Percentiles rank a stretch among this genome's conserved stretches.
These are phyloP conservation scores for Karstenula rhodostoma DNA, from an alignment of 2,329 filamentous ascomycete species.

Conservation along the genomic window DNA sequence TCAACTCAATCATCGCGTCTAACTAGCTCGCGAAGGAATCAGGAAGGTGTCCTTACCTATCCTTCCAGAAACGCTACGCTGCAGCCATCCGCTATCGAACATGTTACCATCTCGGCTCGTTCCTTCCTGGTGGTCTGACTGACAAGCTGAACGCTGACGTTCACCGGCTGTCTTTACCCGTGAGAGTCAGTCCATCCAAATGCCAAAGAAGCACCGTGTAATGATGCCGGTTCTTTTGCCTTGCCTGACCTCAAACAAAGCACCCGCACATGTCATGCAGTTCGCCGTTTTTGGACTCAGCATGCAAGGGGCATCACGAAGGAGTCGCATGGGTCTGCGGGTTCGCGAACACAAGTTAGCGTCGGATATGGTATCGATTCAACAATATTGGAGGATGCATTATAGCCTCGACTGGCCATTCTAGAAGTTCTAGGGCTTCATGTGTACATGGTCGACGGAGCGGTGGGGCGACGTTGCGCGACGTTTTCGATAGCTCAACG, in stretches of 20 bases:
- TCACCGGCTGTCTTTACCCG: background rate
- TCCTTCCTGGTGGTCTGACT: background rate
- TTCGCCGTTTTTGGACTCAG: background rate
- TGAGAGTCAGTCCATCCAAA: background rate
- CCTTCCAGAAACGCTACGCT: background rate
- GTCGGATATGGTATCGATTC: background rate
- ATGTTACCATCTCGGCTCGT: background rate
- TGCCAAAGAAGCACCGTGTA: background rate
- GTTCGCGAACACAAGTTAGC: conserved; percentile 7
- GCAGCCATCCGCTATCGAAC: background rate
- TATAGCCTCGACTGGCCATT: background rate
- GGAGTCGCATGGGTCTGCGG: conserved; percentile 3
- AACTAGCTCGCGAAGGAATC: background rate
- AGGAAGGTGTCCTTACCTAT: background rate
- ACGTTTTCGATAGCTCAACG: background rate
- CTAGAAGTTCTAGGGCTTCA: background rate
- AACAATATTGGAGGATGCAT: background rate
- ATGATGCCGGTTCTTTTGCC: background rate
- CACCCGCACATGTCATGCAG: conserved; percentile 9
- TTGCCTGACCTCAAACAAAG: background rate
- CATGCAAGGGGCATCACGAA: conserved; percentile 3
- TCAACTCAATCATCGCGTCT: background rate
- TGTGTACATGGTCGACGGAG: background rate
- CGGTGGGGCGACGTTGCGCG: background rate
- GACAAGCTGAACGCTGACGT: background rate